Conservation (phyloP, 129 eudicot genomes). For the Helianthus tuberosus region DNA sequence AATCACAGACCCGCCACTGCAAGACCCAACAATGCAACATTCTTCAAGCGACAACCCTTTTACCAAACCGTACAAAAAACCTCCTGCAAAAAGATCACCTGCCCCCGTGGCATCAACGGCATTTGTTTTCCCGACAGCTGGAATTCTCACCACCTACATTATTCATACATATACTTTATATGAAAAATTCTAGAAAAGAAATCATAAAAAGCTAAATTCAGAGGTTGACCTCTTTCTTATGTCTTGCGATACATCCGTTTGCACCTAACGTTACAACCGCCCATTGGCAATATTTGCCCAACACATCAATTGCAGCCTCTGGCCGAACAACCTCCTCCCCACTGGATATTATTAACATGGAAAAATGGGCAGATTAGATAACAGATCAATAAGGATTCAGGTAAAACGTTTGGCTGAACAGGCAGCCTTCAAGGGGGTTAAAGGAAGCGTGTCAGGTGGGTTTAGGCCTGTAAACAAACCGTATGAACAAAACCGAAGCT, state of each 20-base stretch:
- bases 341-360: slow-evolving; percentile 30
- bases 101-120: slow-evolving; percentile 97
- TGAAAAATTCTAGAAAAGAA: not conserved
- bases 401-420: not conserved
- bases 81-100: slow-evolving; percentile 97
- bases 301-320: slow-evolving; percentile 78
- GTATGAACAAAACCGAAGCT: too few species aligned
- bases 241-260: slow-evolving; percentile 90
- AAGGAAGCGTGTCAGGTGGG: not conserved
- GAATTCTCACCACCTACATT: slow-evolving; percentile 64
- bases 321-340: slow-evolving; percentile 54
- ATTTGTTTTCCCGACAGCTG: slow-evolving; percentile 75
- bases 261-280: slow-evolving; percentile 91
- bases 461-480: too few species aligned
- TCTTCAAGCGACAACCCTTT: slow-evolving; percentile 84
- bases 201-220: not conserved
- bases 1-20: slow-evolving; percentile 94
- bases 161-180: not conserved
- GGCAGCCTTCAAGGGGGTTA: too few species aligned
- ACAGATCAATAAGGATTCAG: not conserved
- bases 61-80: slow-evolving; percentile 87
- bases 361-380: slow-evolving; percentile 3
- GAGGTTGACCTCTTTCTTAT: slow-evolving; percentile 67
- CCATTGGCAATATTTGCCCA: slow-evolving; percentile 86
- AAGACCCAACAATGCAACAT: slow-evolving; percentile 84